A percentile compares a stretch with the other conserved stretches of the same genome.
phyloP scores from a whole-genome alignment of 106 monocot species.

The Dendrobium nobile region DNA sequence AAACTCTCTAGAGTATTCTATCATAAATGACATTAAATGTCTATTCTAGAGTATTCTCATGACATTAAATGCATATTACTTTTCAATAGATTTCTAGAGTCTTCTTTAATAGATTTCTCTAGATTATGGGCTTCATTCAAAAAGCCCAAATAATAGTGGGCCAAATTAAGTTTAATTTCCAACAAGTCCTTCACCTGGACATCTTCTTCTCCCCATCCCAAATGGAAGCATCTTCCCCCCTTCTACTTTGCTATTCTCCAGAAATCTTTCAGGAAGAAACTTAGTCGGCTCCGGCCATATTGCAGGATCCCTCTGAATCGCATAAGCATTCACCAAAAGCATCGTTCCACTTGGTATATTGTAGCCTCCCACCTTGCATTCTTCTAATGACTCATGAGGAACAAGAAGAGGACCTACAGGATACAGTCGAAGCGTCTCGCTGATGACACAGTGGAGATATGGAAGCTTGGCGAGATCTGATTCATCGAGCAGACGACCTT shows the following conservation, averaged over 20 bases:
- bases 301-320: constrained; percentile 41
- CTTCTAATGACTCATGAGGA: constrained; percentile 33
- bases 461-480: constrained; percentile 9
- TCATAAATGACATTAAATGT: too few species aligned
- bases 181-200: constrained; percentile 13
- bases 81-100: too few species aligned
- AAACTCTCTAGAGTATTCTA: too few species aligned
- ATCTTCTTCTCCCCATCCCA: constrained; percentile 20
- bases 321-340: constrained; percentile 30
- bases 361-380: constrained; percentile 26
- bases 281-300: constrained; percentile 27
- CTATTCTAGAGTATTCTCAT: too few species aligned
- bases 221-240: not conserved
- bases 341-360: constrained; percentile 24
- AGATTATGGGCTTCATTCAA: too few species aligned
- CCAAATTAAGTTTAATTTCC: too few species aligned
- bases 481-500: not conserved
- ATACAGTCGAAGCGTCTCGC: constrained; percentile 29
- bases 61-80: too few species aligned
- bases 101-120: too few species aligned
- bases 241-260: not conserved
- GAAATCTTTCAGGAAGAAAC: constrained; percentile 46
- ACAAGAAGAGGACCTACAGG: constrained; percentile 31
- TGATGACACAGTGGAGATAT: constrained; percentile 14
- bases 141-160: too few species aligned